Evolutionary conservation across 1,284 basidiomycete genomes (phyloP).

Genomic region (Phlebopus sp.): DNA sequence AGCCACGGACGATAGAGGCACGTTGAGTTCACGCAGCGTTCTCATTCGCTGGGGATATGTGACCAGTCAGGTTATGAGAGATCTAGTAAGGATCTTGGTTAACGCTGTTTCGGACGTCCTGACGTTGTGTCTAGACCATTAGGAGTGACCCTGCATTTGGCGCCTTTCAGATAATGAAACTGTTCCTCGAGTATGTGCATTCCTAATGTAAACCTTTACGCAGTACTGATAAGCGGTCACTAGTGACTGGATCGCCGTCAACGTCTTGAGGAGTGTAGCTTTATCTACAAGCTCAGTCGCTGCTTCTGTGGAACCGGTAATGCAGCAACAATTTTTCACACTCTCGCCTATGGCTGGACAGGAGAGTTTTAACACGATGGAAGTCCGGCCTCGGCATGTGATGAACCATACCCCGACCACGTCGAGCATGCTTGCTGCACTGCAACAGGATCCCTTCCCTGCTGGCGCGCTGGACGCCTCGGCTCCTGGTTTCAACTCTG

Average conservation of each 20-base stretch:
- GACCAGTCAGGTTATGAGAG: conserved; percentile 86
- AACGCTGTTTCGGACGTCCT: conserved; percentile 2
- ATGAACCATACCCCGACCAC: conserved; percentile 79
- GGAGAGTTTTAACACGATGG: conserved; percentile 63
- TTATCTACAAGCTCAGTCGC: conserved; percentile 85
- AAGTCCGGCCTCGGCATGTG: conserved; percentile 48
- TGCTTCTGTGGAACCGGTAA: conserved; percentile 83
- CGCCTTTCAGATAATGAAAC: conserved; percentile 85
- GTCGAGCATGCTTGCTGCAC: conserved; percentile 81
- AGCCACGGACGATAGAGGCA: conserved; percentile 64
- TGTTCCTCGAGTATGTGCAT: conserved; percentile 77
- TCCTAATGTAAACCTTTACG: conserved; percentile 11
- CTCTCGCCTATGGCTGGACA: conserved; percentile 80
- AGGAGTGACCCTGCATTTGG: conserved; percentile 87
- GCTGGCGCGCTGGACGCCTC: conserved; percentile 59
- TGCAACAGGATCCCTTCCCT: conserved; percentile 72
- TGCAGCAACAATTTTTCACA: conserved; percentile 82
- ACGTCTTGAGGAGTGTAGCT: conserved; percentile 80
- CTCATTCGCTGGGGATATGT: conserved; percentile 89
- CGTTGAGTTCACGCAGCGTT: conserved; percentile 83
- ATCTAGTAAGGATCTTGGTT: conserved; percentile 55
- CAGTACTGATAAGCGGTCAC: conserved; percentile 32
- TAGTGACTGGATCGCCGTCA: conserved; percentile 87
- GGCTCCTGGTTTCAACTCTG: conserved; percentile 56
- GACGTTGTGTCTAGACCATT: conserved; percentile 57